These are phyloP conservation scores for Crithidia brevicula DNA, from an alignment of 208 protist genomes.

Conservation along the genomic window DNA sequence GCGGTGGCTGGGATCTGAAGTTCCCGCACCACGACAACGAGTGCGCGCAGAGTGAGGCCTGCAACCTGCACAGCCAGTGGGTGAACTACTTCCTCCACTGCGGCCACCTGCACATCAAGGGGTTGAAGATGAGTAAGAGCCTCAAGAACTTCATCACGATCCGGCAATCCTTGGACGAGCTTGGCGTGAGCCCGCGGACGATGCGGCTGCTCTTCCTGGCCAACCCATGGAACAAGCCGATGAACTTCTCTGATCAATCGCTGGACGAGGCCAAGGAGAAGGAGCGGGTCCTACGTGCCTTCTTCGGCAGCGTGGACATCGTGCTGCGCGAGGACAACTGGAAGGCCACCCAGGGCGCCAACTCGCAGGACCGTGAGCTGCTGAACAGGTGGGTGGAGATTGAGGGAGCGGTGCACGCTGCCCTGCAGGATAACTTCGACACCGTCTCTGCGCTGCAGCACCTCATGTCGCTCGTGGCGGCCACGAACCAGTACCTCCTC, in stretches of 20 bases:
- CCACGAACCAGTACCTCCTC: conserved; percentile 89
- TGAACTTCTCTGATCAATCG: conserved; percentile 94
- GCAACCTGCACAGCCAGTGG: conserved; percentile 91
- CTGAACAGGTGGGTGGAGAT: conserved; percentile 34
- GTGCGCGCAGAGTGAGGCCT: conserved; percentile 96
- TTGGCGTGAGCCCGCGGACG: conserved; percentile 67
- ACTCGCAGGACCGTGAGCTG: conserved; percentile 60
- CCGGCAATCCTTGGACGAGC: conserved; percentile 74
- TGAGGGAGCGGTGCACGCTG: conserved; percentile 82
- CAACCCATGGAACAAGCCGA: conserved; percentile 87
- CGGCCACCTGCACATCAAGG: conserved; percentile 98
- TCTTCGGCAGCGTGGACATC: conserved; percentile 82
- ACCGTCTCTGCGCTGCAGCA: conserved; percentile 80
- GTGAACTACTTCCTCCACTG: conserved; percentile 98
- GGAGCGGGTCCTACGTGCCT: conserved; percentile 85
- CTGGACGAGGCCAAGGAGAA: conserved; percentile 86
- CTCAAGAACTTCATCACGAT: conserved; percentile 99
- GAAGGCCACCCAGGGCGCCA: conserved; percentile 51
- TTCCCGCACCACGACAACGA: conserved; percentile 99
- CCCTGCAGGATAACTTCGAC: conserved; percentile 95
- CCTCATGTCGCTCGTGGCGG: conserved; percentile 78
- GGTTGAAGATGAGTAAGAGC: conserved; percentile 99
- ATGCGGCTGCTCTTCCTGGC: conserved; percentile 97
- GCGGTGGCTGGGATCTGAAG: conserved; percentile 98
- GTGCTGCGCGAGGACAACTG: conserved; percentile 56